Conservation (phyloP, 108 stramenopile species). For the Phaeodactylum tricornutum region DNA sequence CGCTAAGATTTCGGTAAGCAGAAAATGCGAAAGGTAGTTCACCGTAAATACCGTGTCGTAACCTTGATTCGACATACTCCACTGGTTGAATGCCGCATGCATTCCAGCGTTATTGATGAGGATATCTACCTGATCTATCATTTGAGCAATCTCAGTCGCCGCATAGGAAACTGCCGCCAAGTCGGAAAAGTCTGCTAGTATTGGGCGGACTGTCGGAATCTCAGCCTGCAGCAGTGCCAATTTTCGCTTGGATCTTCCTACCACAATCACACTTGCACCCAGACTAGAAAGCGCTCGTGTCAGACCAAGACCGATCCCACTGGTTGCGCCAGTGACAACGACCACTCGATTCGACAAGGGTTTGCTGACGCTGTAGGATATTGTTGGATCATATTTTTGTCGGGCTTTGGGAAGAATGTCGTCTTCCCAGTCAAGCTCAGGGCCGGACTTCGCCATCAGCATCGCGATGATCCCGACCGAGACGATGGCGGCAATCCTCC, state of each 20-base stretch:
- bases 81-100: conserved; percentile 3
- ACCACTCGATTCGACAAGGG: conserved; percentile 11
- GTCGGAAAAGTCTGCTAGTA: conserved; percentile 35
- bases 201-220: conserved; percentile 6
- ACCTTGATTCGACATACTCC: conserved; percentile 1
- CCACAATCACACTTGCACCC: conserved; percentile 42
- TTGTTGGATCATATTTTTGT: background rate
- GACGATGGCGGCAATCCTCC: conserved; percentile 1
- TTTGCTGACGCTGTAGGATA: background rate
- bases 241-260: conserved; percentile 26
- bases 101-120: conserved; percentile 59
- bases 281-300: conserved; percentile 8
- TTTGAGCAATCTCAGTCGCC: conserved; percentile 21
- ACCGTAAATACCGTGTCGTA: conserved; percentile 11
- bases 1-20: conserved; percentile 37
- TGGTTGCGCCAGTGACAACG: conserved; percentile 39
- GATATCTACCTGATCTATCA: conserved; percentile 27
- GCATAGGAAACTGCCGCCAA: conserved; percentile 31
- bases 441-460: background rate
- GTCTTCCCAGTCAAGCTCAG: conserved; percentile 1
- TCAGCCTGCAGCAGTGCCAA: conserved; percentile 15
- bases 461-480: background rate
- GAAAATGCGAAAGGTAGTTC: conserved; percentile 55
- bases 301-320: conserved; percentile 32
- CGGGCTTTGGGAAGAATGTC: background rate